Evolutionary conservation across 2,329 filamentous ascomycete genomes (phyloP).

Genomic region (Colletotrichum liaoningense): DNA sequence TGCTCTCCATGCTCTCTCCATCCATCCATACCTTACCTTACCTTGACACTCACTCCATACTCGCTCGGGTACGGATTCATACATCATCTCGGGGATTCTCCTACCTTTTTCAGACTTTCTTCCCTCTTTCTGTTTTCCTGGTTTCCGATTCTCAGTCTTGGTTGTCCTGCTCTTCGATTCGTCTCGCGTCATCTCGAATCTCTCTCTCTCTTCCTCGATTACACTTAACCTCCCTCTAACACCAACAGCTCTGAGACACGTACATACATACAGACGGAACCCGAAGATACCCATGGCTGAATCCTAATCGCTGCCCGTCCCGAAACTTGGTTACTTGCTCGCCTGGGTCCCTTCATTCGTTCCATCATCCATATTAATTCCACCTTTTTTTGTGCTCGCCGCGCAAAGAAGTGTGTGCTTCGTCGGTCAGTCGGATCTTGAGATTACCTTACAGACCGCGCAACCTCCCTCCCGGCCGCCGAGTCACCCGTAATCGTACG

Average conservation of each 20-base stretch:
- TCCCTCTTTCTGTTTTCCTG: background rate
- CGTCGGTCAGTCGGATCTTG: background rate
- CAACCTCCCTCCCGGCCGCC: constrained; percentile 1
- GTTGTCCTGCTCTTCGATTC: background rate
- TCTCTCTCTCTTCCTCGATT: background rate
- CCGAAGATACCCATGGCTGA: background rate
- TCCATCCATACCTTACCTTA: too few species aligned
- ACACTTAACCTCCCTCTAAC: background rate
- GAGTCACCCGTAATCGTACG: background rate
- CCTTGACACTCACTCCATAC: too few species aligned
- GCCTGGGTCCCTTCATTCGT: constrained; percentile 4
- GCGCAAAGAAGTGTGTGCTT: constrained; percentile 1
- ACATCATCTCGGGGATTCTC: constrained; percentile 25
- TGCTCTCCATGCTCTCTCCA: too few species aligned
- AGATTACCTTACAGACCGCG: background rate
- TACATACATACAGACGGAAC: background rate
- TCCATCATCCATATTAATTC: constrained; percentile 7
- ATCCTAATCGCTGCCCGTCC: constrained; percentile 9
- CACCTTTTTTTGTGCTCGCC: constrained; percentile 1
- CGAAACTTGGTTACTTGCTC: background rate
- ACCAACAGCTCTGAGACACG: background rate
- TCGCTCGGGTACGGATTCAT: constrained; percentile 5
- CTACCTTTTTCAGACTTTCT: background rate
- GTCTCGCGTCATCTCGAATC: background rate
- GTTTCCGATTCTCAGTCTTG: background rate